Percentiles rank a stretch among this genome's conserved stretches.
Evolutionary conservation across 1,139 yeast genomes (phyloP).

Genomic region (Tardiomyces digboiensis): DNA sequence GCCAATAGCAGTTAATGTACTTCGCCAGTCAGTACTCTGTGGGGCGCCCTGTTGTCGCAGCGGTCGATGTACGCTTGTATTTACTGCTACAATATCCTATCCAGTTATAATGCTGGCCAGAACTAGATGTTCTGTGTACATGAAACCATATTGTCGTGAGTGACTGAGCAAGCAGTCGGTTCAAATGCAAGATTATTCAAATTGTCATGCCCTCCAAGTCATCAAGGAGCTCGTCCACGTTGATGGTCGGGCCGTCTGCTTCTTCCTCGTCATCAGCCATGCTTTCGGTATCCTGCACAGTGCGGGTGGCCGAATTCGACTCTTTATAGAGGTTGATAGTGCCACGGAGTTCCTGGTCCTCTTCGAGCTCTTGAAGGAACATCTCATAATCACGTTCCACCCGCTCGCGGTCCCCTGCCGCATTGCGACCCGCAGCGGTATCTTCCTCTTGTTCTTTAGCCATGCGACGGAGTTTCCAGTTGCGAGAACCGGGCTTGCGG

Average conservation of each 20-base stretch:
- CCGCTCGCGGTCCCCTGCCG: constrained; percentile 54
- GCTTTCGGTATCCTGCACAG: constrained; percentile 36
- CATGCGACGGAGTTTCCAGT: constrained; percentile 98
- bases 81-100: too few species aligned
- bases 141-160: too few species aligned
- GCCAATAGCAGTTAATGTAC: too few species aligned
- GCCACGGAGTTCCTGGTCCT: constrained; percentile 86
- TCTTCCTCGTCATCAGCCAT: constrained; percentile 16
- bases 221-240: constrained; percentile 34
- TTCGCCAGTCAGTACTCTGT: too few species aligned
- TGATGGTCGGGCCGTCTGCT: constrained; percentile 34
- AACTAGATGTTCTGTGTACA: too few species aligned
- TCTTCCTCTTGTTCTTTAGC: constrained; percentile 83
- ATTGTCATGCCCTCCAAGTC: constrained; percentile 55
- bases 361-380: constrained; percentile 92
- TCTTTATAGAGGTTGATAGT: constrained; percentile 53
- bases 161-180: too few species aligned
- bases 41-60: too few species aligned
- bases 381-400: constrained; percentile 90
- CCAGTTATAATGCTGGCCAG: too few species aligned
- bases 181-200: neutral
- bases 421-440: constrained; percentile 36
- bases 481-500: constrained; percentile 52
- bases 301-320: constrained; percentile 46
- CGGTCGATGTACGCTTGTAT: too few species aligned